These are phyloP conservation scores for Typha latifolia DNA, from an alignment of 176 grass and related monocot species.

Conservation along the genomic window DNA sequence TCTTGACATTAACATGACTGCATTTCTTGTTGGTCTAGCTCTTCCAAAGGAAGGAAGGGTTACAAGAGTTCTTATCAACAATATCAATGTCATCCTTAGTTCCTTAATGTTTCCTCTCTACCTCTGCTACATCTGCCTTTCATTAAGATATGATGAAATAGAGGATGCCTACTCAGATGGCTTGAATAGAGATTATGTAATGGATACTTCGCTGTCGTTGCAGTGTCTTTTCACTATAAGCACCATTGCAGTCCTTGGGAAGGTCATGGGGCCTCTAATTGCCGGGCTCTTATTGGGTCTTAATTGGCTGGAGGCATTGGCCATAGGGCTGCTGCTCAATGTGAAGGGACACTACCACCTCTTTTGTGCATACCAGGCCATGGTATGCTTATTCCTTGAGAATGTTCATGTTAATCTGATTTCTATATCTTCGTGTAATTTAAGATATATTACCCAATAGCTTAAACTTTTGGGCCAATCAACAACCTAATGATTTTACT, in stretches of 20 bases:
- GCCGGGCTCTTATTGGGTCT: conserved; percentile 33
- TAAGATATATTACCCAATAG: too few relatives aligned
- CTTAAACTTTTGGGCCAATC: too few relatives aligned
- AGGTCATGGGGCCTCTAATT: conserved; percentile 31
- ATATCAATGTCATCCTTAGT: conserved; percentile 14
- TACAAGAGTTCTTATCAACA: conserved; percentile 50
- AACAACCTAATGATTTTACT: neutral
- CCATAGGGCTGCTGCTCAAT: conserved; percentile 62
- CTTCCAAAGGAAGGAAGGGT: conserved; percentile 55
- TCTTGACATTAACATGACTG: conserved; percentile 53
- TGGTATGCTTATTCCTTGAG: conserved; percentile 1
- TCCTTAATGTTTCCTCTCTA: neutral
- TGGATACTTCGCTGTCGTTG: neutral
- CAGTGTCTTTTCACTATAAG: conserved; percentile 38
- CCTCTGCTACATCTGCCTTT: neutral
- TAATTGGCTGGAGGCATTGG: conserved; percentile 40
- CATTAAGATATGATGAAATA: neutral
- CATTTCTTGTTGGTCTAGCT: conserved; percentile 55
- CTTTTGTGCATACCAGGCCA: conserved; percentile 46
- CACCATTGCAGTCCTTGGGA: conserved; percentile 38
- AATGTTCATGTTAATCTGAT: too few relatives aligned
- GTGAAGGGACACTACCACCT: conserved; percentile 84
- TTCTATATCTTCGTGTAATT: too few relatives aligned
- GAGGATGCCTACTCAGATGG: neutral
- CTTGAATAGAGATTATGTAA: neutral